Conservation (phyloP, 306 rosid species). For the Pterocarpus macrocarpus region DNA sequence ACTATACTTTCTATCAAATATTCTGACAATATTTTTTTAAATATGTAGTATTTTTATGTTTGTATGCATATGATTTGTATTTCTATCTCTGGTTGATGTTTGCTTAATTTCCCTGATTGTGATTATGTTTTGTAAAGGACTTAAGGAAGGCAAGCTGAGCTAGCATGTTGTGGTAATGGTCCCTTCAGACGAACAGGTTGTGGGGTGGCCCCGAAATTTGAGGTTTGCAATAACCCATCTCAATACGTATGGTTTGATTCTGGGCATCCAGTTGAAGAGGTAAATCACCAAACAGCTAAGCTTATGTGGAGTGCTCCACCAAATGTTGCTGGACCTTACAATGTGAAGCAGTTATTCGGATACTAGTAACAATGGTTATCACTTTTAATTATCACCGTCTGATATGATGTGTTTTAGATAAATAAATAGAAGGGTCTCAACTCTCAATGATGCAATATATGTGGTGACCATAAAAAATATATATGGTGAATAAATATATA, state of each 20-base stretch:
- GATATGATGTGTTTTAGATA: too few species aligned
- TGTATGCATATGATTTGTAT: too few species aligned
- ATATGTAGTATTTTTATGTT: too few species aligned
- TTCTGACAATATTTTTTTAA: too few species aligned
- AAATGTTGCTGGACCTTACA: slow-evolving; percentile 42
- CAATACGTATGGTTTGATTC: slow-evolving; percentile 55
- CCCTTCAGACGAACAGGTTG: slow-evolving; percentile 43
- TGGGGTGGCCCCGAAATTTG: slow-evolving; percentile 43
- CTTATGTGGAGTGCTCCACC: slow-evolving; percentile 50
- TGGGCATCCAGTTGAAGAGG: slow-evolving; percentile 48
- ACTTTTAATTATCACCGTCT: too few species aligned
- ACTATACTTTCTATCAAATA: too few species aligned
- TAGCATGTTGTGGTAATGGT: slow-evolving; percentile 63
- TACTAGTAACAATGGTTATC: too few species aligned
- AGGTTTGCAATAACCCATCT: slow-evolving; percentile 46
- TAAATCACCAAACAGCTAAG: slow-evolving; percentile 44
- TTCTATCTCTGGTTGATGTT: too few species aligned
- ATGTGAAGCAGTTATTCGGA: slow-evolving; percentile 33
- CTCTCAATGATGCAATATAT: too few species aligned
- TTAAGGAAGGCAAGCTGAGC: slow-evolving; percentile 32
- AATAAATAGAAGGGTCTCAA: too few species aligned
- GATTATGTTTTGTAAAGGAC: slow-evolving; percentile 21
- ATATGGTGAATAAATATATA: too few species aligned
- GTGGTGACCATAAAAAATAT: too few species aligned
- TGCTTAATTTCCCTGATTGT: background rate